phyloP scores from a whole-genome alignment of 148 eudicot genomes.

The Spergularia bocconei region DNA sequence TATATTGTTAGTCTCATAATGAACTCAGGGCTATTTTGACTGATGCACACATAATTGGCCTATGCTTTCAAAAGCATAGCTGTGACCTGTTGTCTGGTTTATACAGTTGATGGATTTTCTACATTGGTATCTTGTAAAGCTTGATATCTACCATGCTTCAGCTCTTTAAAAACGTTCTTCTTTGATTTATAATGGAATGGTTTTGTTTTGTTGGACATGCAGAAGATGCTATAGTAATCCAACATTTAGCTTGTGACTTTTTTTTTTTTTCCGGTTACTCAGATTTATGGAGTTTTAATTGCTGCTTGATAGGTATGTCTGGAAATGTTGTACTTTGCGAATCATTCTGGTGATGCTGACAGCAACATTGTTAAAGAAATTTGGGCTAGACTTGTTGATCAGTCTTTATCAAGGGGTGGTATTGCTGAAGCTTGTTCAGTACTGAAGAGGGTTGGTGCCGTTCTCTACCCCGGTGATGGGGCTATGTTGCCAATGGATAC shows the following conservation, averaged over 20 bases:
- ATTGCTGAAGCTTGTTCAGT: slow-evolving; percentile 94
- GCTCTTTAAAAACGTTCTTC: not conserved
- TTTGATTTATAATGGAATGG: not conserved
- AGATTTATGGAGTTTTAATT: slow-evolving; percentile 4
- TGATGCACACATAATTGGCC: not conserved
- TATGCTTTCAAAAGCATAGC: too few species aligned
- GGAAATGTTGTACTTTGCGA: slow-evolving; percentile 92
- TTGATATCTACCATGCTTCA: slow-evolving; percentile 4
- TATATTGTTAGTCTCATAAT: not conserved
- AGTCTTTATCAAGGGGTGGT: slow-evolving; percentile 82
- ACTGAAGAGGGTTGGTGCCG: slow-evolving; percentile 84
- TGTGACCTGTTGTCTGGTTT: not conserved
- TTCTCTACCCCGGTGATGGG: slow-evolving; percentile 90
- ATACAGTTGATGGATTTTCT: not conserved
- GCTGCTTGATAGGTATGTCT: slow-evolving; percentile 62
- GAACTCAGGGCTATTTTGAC: not conserved
- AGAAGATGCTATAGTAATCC: not conserved
- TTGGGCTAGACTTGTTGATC: slow-evolving; percentile 95
- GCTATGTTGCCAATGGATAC: slow-evolving; percentile 84
- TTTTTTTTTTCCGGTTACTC: not conserved
- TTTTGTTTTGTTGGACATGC: not conserved
- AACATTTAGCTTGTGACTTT: not conserved
- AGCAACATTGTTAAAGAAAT: slow-evolving; percentile 81
- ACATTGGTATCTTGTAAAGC: not conserved
- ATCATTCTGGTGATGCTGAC: slow-evolving; percentile 94